Evolutionary conservation across 345 rosid genomes (phyloP).

Genomic region (Brassica incana): DNA sequence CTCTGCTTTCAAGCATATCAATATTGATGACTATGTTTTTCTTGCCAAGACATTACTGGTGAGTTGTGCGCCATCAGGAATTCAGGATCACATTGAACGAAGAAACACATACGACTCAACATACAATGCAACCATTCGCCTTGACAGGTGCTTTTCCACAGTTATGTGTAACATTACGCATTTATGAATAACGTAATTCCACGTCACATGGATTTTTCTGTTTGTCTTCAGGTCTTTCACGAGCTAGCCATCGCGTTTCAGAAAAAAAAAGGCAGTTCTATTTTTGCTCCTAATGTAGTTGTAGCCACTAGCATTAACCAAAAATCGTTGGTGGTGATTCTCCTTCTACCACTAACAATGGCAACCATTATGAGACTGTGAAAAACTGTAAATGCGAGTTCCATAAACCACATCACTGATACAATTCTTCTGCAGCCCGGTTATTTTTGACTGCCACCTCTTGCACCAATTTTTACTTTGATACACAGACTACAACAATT

Average conservation of each 20-base stretch:
- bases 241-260: background rate
- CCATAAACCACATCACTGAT: background rate
- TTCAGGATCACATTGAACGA: background rate
- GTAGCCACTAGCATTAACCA: background rate
- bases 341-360: background rate
- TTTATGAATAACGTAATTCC: background rate
- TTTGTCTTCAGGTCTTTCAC: background rate
- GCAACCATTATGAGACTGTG: background rate
- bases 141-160: background rate
- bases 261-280: background rate
- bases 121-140: background rate
- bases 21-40: background rate
- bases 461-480: background rate
- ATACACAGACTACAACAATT: background rate
- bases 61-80: too few species aligned
- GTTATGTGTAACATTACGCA: background rate
- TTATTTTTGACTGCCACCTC: background rate
- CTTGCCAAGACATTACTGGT: background rate
- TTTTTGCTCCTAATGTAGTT: background rate
- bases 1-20: background rate
- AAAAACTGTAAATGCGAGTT: background rate
- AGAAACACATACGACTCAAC: background rate
- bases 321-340: background rate
- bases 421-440: background rate
- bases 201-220: background rate